Evolutionary conservation across 345 rosid genomes (phyloP), one percentile per base, ranked within the genome.

Genomic region (Sonneratia alba): DNA sequence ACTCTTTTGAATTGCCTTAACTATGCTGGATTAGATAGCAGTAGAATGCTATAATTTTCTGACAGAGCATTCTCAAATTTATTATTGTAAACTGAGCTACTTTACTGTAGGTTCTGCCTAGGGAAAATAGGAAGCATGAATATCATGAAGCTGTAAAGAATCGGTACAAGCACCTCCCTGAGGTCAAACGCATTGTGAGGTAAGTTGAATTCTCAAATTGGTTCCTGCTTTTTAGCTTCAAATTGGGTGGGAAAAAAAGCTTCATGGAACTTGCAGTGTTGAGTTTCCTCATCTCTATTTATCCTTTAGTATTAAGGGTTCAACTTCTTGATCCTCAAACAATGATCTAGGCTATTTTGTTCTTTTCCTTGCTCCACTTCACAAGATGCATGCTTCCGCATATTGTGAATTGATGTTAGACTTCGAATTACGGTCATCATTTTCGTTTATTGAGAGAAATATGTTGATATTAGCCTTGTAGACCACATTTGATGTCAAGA

Each of bases 141-240:
- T 92, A 96, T 78, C 66, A 85, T 18, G 97, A 92, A 70, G 91
- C 94, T 79, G 82, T 92, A 69, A 89, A 86, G 92, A 86, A 86
- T 61, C 92, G 97, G 9, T 95, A 90, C 82, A 86, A 88, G 84
- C 93, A 92, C 79, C 93, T 95, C 73, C 87, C 86, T 72, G 98
- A 95, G 83, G 80, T 95, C 80, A 89, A 92, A 83, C 91, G 97
- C 19, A 95, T 92, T 65, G 82, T 83, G 66, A 91, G 98, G 99
- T 95, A 71, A 56, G 76, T 51, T 55, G 51, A 70, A 70, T 63
- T 19, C 56, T 56, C 36, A 47, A 71, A 7, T n/a, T 34, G n/a
- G 14, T 3, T 16, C 5, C 57, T 13, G 11, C 3, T 51, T 51
- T 51, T 47, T 47, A 47, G 51, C 51, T 47, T 47, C 12, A 6